Percentiles rank a stretch among this genome's conserved stretches.
Conservation (phyloP, 495 filamentous ascomycete genomes). For the Trichoderma parareesei region DNA sequence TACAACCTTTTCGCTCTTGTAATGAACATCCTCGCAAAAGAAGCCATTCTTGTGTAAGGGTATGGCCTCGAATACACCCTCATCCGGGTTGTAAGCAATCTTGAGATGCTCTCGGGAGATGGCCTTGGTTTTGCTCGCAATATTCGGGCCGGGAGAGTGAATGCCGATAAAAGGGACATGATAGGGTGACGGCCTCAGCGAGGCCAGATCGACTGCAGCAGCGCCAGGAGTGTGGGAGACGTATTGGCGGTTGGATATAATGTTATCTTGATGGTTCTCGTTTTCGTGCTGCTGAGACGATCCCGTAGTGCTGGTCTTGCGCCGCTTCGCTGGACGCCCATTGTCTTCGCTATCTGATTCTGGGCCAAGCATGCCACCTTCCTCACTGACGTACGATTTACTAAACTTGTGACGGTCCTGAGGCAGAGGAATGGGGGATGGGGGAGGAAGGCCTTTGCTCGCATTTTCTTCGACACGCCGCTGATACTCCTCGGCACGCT, state of each 20-base stretch:
- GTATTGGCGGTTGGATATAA: constrained; percentile 37
- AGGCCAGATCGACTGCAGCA: constrained; percentile 40
- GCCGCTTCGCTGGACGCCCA: constrained; percentile 30
- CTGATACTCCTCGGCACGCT: constrained; percentile 29
- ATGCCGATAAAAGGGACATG: constrained; percentile 72
- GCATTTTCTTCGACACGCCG: constrained; percentile 29
- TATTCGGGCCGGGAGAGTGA: constrained; percentile 57
- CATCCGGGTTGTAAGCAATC: constrained; percentile 71
- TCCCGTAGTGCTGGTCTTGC: constrained; percentile 22
- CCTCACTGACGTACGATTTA: constrained; percentile 46
- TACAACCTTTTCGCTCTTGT: constrained; percentile 52
- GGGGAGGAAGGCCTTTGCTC: constrained; percentile 31
- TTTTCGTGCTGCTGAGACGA: constrained; percentile 19
- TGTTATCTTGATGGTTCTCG: constrained; percentile 15
- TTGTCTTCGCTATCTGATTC: constrained; percentile 38
- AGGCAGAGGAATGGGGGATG: constrained; percentile 26
- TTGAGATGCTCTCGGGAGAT: constrained; percentile 84
- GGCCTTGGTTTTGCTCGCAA: constrained; percentile 53
- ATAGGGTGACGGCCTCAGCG: constrained; percentile 48
- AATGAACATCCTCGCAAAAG: constrained; percentile 69
- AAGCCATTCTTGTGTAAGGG: constrained; percentile 80
- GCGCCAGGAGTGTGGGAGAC: constrained; percentile 43
- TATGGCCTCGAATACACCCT: constrained; percentile 66
- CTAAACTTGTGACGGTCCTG: constrained; percentile 37
- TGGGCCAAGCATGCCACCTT: constrained; percentile 44